phyloP scores from a whole-genome alignment of 2,329 filamentous ascomycete genomes.

The Cladophialophora chaetospira region DNA sequence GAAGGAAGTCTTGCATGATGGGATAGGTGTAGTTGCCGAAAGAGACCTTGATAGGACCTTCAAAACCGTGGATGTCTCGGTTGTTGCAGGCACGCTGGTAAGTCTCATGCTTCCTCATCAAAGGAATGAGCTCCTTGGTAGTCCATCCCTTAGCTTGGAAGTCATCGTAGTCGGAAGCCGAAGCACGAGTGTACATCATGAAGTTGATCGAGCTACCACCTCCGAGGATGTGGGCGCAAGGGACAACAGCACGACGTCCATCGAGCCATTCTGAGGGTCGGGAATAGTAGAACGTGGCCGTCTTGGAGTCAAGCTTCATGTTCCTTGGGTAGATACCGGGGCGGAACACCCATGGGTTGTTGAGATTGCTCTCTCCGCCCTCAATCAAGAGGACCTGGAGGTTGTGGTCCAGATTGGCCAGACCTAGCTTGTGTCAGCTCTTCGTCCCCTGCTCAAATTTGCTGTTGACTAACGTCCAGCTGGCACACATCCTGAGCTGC shows the following conservation, averaged over 20 bases:
- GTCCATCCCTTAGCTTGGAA: slow-evolving; percentile 80
- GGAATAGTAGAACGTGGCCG: slow-evolving; percentile 79
- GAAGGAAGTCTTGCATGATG: slow-evolving; percentile 78
- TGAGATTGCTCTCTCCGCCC: slow-evolving; percentile 71
- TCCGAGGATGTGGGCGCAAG: slow-evolving; percentile 70
- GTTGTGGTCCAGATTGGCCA: slow-evolving; percentile 75
- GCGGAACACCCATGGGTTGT: slow-evolving; percentile 76
- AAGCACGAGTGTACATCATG: slow-evolving; percentile 53
- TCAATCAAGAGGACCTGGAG: slow-evolving; percentile 71
- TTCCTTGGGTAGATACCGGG: slow-evolving; percentile 76
- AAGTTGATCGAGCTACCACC: slow-evolving; percentile 77
- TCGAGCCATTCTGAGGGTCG: slow-evolving; percentile 71
- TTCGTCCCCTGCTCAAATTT: slow-evolving; percentile 35
- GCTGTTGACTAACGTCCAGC: slow-evolving; percentile 39
- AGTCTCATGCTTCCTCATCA: slow-evolving; percentile 81
- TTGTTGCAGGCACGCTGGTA: slow-evolving; percentile 69
- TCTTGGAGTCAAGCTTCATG: slow-evolving; percentile 77
- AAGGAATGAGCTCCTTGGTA: slow-evolving; percentile 71
- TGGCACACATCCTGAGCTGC: slow-evolving; percentile 55
- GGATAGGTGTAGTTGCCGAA: slow-evolving; percentile 81
- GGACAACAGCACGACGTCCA: slow-evolving; percentile 72
- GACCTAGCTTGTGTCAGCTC: slow-evolving; percentile 41
- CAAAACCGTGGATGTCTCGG: slow-evolving; percentile 68
- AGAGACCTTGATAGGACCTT: slow-evolving; percentile 79
- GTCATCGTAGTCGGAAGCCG: slow-evolving; percentile 61